These are phyloP conservation scores for Monilinia aucupariae DNA, from an alignment of 2,329 filamentous ascomycete genomes.

Conservation along the genomic window DNA sequence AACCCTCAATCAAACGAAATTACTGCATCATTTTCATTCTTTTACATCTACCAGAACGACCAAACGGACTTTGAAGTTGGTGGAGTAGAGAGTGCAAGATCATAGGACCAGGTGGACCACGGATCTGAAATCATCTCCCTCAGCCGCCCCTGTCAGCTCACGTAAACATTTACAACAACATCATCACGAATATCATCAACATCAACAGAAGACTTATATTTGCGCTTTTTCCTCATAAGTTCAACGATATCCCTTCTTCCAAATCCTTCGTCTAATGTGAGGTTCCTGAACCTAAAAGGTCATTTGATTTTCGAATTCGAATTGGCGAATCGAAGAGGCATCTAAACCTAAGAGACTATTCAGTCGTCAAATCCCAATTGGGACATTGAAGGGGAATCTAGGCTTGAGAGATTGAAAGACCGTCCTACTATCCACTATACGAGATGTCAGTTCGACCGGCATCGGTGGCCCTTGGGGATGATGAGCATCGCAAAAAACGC, in stretches of 20 bases:
- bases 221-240: background rate
- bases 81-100: too few species aligned
- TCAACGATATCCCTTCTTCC: background rate
- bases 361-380: background rate
- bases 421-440: background rate
- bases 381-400: background rate
- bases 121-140: too few species aligned
- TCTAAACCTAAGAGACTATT: background rate
- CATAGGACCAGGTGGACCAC: too few species aligned
- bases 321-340: background rate
- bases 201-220: too few species aligned
- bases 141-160: background rate
- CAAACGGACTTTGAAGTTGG: too few species aligned
- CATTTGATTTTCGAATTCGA: background rate
- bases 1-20: too few species aligned
- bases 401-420: background rate
- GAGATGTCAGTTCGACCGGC: conserved; percentile 12
- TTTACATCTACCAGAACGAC: too few species aligned
- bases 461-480: conserved; percentile 16
- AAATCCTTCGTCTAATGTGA: background rate
- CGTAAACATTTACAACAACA: background rate
- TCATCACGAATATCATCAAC: too few species aligned
- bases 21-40: too few species aligned
- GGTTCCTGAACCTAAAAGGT: background rate
- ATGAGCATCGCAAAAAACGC: conserved; percentile 31